A percentile compares a stretch with the other conserved stretches of the same genome.
These are phyloP conservation scores for Thalassiosira exigua DNA, from an alignment of 352 stramenopile genomes.

Conservation along the genomic window DNA sequence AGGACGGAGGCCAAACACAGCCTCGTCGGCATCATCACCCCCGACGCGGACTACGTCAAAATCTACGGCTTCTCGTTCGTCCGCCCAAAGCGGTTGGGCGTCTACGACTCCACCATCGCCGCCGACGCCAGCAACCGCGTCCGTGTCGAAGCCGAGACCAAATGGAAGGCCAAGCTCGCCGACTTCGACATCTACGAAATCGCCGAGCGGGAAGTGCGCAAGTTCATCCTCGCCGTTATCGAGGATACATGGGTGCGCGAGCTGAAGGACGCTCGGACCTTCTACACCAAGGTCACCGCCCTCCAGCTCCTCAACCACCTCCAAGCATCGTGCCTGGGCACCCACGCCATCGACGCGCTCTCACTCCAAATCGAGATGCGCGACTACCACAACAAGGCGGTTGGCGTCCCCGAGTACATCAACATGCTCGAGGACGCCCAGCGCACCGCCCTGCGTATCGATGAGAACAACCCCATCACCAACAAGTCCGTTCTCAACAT, in stretches of 20 bases:
- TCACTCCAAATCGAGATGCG: conserved; percentile 12
- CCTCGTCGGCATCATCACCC: not conserved
- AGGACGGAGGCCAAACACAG: too few relatives aligned
- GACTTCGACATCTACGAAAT: not conserved
- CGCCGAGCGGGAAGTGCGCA: conserved; percentile 4
- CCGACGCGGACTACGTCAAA: not conserved
- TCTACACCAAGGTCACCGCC: conserved; percentile 14
- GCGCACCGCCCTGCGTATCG: not conserved
- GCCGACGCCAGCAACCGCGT: not conserved
- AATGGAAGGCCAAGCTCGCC: not conserved
- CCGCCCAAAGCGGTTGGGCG: not conserved
- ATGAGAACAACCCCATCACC: conserved; percentile 12
- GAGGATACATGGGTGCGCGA: conserved; percentile 7
- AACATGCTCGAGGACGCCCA: conserved; percentile 30
- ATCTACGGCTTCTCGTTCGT: not conserved
- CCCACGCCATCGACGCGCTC: conserved; percentile 10
- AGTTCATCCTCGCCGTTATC: not conserved
- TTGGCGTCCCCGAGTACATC: conserved; percentile 27
- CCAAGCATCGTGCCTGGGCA: not conserved
- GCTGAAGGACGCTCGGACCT: conserved; percentile 12
- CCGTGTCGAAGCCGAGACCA: not conserved
- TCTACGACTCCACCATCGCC: conserved; percentile 2
- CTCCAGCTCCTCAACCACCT: conserved; percentile 7
- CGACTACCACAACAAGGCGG: not conserved
- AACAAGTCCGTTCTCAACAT: conserved; percentile 16